Base-by-base conservation (phyloP, 257 asterid species). In the Gynochthodes officinalis region DNA sequence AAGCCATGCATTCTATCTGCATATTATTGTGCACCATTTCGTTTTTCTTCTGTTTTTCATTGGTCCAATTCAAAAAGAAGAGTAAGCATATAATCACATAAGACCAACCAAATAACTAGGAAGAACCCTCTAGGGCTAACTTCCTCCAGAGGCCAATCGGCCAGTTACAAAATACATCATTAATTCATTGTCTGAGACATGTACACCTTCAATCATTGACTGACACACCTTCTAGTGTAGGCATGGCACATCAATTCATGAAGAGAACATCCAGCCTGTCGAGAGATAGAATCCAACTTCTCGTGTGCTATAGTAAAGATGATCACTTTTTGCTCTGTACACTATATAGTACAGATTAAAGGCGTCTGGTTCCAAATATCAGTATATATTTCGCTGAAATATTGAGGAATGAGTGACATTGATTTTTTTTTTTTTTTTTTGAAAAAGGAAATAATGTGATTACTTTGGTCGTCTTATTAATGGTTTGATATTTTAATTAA, bases 1-100 rank as follows among this genome's bases (percentile, higher is more conserved):
- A 87, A 79, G 84, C 79, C 73, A 59, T 64, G 64, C 64, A 71
- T 71, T 73, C 63, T 40, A 49, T 61, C 48, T 69, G 49, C 73
- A 58, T 16, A 5, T 46, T 2, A 21, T 71, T 27, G 25, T 2
- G 18, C 3, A 21, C 37, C 25, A 11, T 13, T 71, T 59, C 18
- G 23, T 16, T 35, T 48, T 55, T n/a, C n/a, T n/a, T n/a, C n/a
- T 33, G 6, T 8, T 43, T 16, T 19, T 19, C 35, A 11, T 0
- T 5, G 37, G 39, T 23, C 8, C 14, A n/a, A 37, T 50, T 33
- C 10, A 7, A 5, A 23, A 53, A 35, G 64, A 39, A 69, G 25
- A 54, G n/a, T 12, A 49, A 18, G n/a, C 8, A 2, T 23, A 30
- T n/a, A 52, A 25, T 10, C n/a, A 39, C 3, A 28, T 7, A 37